Percentiles rank a stretch among this genome's conserved stretches.
These are phyloP conservation scores for Candida chilensis DNA, from an alignment of 805 yeast species.

Conservation along the genomic window DNA sequence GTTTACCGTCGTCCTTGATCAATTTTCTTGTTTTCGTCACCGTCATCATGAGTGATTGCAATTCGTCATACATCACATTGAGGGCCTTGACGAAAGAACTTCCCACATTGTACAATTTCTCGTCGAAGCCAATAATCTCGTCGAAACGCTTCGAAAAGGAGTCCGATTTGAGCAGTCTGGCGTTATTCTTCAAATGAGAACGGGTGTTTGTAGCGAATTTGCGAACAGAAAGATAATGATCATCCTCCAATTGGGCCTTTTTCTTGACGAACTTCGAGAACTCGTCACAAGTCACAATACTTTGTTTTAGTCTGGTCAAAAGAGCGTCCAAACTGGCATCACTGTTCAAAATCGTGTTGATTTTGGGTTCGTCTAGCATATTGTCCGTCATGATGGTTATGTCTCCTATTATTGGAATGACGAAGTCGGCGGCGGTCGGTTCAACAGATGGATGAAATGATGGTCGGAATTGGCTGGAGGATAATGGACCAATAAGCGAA, in stretches of 20 bases:
- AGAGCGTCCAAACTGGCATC: slow-evolving; percentile 73
- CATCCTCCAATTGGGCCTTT: slow-evolving; percentile 72
- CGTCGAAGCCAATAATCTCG: slow-evolving; percentile 68
- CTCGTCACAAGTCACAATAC: slow-evolving; percentile 78
- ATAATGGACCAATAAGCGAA: too few species aligned
- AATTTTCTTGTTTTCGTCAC: slow-evolving; percentile 67
- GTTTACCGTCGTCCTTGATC: slow-evolving; percentile 66
- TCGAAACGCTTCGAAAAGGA: slow-evolving; percentile 63
- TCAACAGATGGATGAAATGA: too few species aligned
- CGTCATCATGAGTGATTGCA: slow-evolving; percentile 59
- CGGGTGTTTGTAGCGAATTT: slow-evolving; percentile 57
- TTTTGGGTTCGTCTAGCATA: slow-evolving; percentile 39
- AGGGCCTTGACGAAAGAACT: slow-evolving; percentile 71
- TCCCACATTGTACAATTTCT: slow-evolving; percentile 59
- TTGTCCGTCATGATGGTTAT: too few species aligned
- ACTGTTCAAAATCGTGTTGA: slow-evolving; percentile 46
- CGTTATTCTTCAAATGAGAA: slow-evolving; percentile 34
- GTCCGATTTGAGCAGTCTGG: slow-evolving; percentile 40
- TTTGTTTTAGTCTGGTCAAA: slow-evolving; percentile 66
- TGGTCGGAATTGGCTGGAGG: too few species aligned
- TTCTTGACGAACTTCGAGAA: slow-evolving; percentile 70
- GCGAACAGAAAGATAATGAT: slow-evolving; percentile 63
- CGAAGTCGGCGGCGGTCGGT: too few species aligned
- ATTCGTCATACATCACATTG: slow-evolving; percentile 79
- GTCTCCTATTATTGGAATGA: too few species aligned